Conservation (phyloP, 768 basidiomycete species). For the Hygrocybe coccinea region DNA sequence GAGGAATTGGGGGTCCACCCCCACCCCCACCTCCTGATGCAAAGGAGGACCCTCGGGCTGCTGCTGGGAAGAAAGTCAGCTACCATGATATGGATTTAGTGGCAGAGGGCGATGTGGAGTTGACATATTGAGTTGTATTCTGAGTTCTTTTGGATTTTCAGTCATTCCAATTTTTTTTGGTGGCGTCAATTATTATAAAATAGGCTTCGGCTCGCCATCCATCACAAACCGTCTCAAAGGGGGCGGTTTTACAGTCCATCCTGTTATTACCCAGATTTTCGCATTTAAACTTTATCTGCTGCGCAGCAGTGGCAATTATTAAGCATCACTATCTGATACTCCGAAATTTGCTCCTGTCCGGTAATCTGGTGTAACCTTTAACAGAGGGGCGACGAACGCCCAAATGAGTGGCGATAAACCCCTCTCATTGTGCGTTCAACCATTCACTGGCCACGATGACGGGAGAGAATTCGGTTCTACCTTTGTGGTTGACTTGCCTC, state of each 20-base stretch:
- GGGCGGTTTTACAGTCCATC: background rate
- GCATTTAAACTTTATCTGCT: no score
- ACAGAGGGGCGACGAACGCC: no score
- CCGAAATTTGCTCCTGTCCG: no score
- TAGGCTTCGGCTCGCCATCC: no score
- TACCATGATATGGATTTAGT: slow-evolving; percentile 96
- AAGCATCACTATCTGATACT: no score
- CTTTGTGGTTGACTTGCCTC: slow-evolving; percentile 41
- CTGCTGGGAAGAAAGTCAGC: slow-evolving; percentile 82
- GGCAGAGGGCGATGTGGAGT: slow-evolving; percentile 55
- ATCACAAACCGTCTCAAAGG: no score
- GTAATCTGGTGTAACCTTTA: no score
- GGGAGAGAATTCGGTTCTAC: slow-evolving; percentile 29
- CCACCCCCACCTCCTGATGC: slow-evolving; percentile 84
- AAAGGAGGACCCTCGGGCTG: slow-evolving; percentile 89
- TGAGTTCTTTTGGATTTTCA: background rate
- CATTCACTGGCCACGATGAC: slow-evolving; percentile 41
- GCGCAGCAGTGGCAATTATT: no score
- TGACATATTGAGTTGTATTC: slow-evolving; percentile 29
- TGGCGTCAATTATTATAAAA: no score
- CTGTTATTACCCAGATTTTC: background rate
- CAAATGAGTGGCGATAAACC: no score
- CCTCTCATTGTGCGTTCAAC: slow-evolving; percentile 8
- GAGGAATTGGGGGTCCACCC: slow-evolving; percentile 43
- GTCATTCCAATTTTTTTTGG: no score